These are phyloP conservation scores for Pelargonium nanum DNA, from an alignment of 345 rosid species.

Conservation along the genomic window DNA sequence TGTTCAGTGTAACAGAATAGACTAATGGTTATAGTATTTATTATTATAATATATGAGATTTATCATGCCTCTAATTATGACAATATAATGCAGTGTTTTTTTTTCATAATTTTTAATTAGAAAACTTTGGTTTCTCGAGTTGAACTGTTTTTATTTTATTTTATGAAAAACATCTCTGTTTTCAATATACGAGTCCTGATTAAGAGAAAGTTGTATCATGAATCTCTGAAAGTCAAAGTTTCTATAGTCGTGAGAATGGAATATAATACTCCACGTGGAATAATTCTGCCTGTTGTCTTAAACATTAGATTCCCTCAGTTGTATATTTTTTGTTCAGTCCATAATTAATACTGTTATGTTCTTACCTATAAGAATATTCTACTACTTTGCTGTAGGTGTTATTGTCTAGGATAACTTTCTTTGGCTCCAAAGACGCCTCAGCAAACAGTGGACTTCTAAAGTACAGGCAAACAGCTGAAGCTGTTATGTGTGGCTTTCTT, in stretches of 20 bases:
- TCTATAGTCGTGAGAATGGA: background rate
- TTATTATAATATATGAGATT: background rate
- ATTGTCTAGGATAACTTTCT: constrained; percentile 70
- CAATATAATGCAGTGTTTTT: background rate
- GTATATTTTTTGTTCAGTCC: background rate
- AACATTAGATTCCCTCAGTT: background rate
- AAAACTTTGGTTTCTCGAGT: background rate
- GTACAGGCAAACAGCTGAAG: constrained; percentile 78
- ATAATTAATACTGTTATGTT: background rate
- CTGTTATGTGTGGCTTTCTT: constrained; percentile 84
- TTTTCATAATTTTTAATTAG: too few species aligned
- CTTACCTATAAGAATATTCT: background rate
- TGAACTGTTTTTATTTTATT: background rate
- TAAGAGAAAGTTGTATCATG: background rate
- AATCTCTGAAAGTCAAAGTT: too few species aligned
- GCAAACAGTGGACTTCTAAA: constrained; percentile 45
- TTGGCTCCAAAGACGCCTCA: constrained; percentile 46
- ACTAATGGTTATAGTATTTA: background rate
- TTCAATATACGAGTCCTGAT: background rate
- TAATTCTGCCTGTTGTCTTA: background rate
- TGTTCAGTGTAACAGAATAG: background rate
- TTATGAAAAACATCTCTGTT: background rate
- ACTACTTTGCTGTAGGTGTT: constrained; percentile 45
- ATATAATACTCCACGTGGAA: background rate
- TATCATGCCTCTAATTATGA: background rate